Evolutionary conservation across 2,329 filamentous ascomycete genomes (phyloP).

Genomic region (Claviceps citrina): DNA sequence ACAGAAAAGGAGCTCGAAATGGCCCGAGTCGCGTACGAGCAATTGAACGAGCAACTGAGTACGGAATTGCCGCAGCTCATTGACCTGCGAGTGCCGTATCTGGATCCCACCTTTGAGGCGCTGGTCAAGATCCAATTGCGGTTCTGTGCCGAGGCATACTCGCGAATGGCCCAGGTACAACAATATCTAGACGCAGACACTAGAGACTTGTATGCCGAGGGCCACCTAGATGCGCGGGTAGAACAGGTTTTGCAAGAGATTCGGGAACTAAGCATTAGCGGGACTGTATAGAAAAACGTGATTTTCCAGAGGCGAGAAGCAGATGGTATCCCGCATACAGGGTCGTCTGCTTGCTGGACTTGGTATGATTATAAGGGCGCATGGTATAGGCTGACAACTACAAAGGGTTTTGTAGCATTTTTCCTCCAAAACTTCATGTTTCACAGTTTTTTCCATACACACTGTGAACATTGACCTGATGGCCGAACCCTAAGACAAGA

Average conservation of each 20-base stretch:
- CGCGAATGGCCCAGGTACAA: constrained; percentile 95
- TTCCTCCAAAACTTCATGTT: not conserved
- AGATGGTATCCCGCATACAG: not conserved
- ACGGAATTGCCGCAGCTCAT: constrained; percentile 89
- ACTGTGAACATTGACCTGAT: not conserved
- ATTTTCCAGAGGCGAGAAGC: not conserved
- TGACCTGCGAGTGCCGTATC: constrained; percentile 88
- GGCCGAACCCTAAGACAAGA: not conserved
- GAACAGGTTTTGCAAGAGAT: constrained; percentile 97
- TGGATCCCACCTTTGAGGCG: constrained; percentile 93
- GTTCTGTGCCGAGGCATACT: constrained; percentile 96
- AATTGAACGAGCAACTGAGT: constrained; percentile 91
- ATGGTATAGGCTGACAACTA: constrained; percentile 3
- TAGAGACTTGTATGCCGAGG: constrained; percentile 86
- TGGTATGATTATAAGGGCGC: constrained; percentile 1
- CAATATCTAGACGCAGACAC: constrained; percentile 95
- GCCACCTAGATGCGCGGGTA: constrained; percentile 77
- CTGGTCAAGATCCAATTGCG: constrained; percentile 96
- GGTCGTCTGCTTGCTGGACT: not conserved
- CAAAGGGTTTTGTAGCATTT: not conserved
- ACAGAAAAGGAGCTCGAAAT: constrained; percentile 94
- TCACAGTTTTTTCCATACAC: not conserved
- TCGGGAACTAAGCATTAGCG: constrained; percentile 82
- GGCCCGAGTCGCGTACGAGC: constrained; percentile 84
- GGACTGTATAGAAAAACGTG: constrained; percentile 36